Percentiles rank a stretch among this genome's conserved stretches.
phyloP scores from a whole-genome alignment of 2,329 filamentous ascomycete species.

The Aspergillus fijiensis region DNA sequence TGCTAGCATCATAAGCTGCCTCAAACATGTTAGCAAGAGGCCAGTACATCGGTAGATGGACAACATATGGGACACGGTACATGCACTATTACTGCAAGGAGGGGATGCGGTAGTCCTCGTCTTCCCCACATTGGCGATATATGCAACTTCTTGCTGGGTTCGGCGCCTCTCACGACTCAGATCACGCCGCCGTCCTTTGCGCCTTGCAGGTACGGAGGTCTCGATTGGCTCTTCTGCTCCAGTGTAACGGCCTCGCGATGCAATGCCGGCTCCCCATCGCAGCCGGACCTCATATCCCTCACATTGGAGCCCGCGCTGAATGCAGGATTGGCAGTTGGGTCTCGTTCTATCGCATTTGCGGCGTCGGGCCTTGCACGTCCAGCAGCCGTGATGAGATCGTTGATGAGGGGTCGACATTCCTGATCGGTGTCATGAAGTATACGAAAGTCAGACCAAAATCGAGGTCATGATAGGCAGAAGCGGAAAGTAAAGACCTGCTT shows the following conservation, averaged over 20 bases:
- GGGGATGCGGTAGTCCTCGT: not conserved
- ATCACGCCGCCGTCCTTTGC: conserved; percentile 29
- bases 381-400: conserved; percentile 30
- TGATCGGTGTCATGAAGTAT: not conserved
- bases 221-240: conserved; percentile 30
- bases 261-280: conserved; percentile 32
- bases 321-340: conserved; percentile 27
- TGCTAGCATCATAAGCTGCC: not conserved
- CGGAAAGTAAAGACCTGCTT: not conserved
- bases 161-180: conserved; percentile 19
- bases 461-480: no score
- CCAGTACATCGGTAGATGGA: not conserved
- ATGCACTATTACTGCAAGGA: not conserved
- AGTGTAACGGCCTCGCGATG: conserved; percentile 32
- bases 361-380: conserved; percentile 32
- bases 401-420: conserved; percentile 30
- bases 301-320: conserved; percentile 24
- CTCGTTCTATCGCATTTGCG: conserved; percentile 30
- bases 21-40: not conserved
- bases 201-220: conserved; percentile 23
- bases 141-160: not conserved
- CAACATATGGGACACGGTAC: not conserved
- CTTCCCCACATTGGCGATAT: not conserved
- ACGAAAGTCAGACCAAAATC: not conserved
- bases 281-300: conserved; percentile 35